Percentiles rank a stretch among this genome's conserved stretches.
These are phyloP conservation scores for Juglanconis juglandina DNA, from an alignment of 2,329 filamentous ascomycete species.

Conservation along the genomic window DNA sequence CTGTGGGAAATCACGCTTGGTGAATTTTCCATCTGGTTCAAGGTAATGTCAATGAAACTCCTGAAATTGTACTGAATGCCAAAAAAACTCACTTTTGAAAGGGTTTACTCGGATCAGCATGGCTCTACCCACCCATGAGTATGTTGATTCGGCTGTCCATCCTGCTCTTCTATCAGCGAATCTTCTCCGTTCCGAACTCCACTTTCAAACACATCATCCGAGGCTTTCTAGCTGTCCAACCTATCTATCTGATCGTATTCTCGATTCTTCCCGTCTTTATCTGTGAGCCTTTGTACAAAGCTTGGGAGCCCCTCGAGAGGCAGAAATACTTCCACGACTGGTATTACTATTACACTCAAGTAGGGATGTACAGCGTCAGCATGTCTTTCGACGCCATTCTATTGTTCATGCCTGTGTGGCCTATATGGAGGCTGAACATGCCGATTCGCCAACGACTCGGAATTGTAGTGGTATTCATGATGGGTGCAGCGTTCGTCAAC, in stretches of 20 bases:
- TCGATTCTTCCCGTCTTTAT: constrained; percentile 24
- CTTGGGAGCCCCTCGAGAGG: constrained; percentile 22
- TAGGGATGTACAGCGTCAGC: constrained; percentile 24
- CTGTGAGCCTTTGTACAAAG: constrained; percentile 20
- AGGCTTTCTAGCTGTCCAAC: constrained; percentile 20
- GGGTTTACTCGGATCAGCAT: constrained; percentile 20
- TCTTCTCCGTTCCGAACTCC: constrained; percentile 20
- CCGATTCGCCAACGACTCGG: constrained; percentile 20
- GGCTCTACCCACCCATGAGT: constrained; percentile 25
- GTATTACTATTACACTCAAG: constrained; percentile 22
- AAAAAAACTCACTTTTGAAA: not conserved
- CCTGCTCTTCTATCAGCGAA: constrained; percentile 24
- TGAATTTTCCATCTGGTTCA: constrained; percentile 24
- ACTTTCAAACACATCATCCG: constrained; percentile 6
- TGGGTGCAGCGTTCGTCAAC: constrained; percentile 20
- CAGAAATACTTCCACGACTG: constrained; percentile 18
- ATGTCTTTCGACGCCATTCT: constrained; percentile 25
- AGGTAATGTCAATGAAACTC: not conserved
- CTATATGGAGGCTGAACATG: constrained; percentile 23
- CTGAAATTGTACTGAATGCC: not conserved
- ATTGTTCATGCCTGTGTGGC: constrained; percentile 23
- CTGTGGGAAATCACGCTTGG: constrained; percentile 24
- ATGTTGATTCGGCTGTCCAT: constrained; percentile 22
- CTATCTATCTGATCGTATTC: constrained; percentile 22
- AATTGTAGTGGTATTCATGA: constrained; percentile 21